Conservation (phyloP, 805 yeast genomes). For the Ogataea paraovalis region DNA sequence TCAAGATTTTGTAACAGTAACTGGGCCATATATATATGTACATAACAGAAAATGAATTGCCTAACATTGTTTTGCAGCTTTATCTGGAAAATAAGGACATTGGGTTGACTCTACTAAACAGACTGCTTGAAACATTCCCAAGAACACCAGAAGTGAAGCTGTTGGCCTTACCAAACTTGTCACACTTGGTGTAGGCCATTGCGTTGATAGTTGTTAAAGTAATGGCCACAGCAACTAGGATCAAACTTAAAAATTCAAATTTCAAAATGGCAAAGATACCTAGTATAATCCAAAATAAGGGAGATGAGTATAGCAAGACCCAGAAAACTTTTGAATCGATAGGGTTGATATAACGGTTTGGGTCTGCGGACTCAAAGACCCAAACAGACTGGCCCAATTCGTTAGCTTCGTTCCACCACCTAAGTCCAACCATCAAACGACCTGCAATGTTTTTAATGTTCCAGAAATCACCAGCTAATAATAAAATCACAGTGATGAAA, state of each 20-base stretch:
- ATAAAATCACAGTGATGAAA: conserved; percentile 71
- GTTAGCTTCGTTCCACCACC: conserved; percentile 95
- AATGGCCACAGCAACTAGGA: conserved; percentile 63
- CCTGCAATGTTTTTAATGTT: conserved; percentile 90
- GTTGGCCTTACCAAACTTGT: conserved; percentile 85
- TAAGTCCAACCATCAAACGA: conserved; percentile 79
- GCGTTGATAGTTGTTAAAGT: conserved; percentile 77
- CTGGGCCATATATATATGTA: background rate
- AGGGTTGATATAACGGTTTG: conserved; percentile 71
- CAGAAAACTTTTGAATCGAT: conserved; percentile 89
- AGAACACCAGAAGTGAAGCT: conserved; percentile 55
- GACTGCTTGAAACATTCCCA: conserved; percentile 44
- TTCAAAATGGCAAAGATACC: conserved; percentile 77
- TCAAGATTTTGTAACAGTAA: too few species aligned
- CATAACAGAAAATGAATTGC: background rate
- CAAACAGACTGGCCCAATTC: conserved; percentile 64
- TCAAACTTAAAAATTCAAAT: conserved; percentile 63
- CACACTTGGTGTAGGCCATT: conserved; percentile 87
- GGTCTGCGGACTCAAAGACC: conserved; percentile 87
- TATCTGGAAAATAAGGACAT: conserved; percentile 13
- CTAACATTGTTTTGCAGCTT: background rate
- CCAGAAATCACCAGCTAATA: conserved; percentile 91
- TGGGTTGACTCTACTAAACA: conserved; percentile 44
- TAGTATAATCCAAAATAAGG: conserved; percentile 69
- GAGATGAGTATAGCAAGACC: conserved; percentile 71